Base-by-base conservation (phyloP, 257 asterid species). In the Coffea canephora region DNA sequence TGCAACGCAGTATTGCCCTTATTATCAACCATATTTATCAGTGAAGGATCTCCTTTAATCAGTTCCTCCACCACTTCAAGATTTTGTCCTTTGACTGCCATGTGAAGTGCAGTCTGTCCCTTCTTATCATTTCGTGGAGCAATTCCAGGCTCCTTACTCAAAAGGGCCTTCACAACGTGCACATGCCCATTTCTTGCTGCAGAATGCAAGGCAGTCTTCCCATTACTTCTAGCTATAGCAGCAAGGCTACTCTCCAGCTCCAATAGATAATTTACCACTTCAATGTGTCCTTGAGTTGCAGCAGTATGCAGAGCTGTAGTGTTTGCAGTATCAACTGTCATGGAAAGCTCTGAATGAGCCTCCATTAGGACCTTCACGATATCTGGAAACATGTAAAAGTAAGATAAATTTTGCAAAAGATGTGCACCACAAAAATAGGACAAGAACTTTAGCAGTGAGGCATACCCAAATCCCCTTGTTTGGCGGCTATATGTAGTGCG, bases 391-490 rank as follows among this genome's bases (percentile, higher is more conserved):
- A 79, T 59, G 45, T 16, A 70, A 59, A 80, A 70, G 12, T 25
- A 21, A 45, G n/a, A 49, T 61, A 16, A 55, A 10, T 18, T 23
- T 71, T 62, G 9, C 49, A 36, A 21, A 11, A 12, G 14, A 10
- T 43, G 19, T 27, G 74, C 8, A 2, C 71, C 55, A 36, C 12
- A 43, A 52, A 5, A 1, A 0, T 12, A 8, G 14, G 54, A 1
- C 13, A 23, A 31, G 70, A 49, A 52, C 16, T 5, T 3, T 45
- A 50, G 8, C 73, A 46, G 54, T 4, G 31, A 72, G 5, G 46
- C 81, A 12, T 88, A 88, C 91, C 90, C 48, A 88, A 83, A 77
- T 88, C 87, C 62, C 91, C 91, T 86, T 88, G 89, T 83, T 88
- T 88, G 73, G 90, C 91, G 77, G 90, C 90, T 34, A 88, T 88